Evolutionary conservation across 208 protist species (phyloP), one percentile per base, ranked within the genome.

Genomic region (Angomonas deanei): DNA sequence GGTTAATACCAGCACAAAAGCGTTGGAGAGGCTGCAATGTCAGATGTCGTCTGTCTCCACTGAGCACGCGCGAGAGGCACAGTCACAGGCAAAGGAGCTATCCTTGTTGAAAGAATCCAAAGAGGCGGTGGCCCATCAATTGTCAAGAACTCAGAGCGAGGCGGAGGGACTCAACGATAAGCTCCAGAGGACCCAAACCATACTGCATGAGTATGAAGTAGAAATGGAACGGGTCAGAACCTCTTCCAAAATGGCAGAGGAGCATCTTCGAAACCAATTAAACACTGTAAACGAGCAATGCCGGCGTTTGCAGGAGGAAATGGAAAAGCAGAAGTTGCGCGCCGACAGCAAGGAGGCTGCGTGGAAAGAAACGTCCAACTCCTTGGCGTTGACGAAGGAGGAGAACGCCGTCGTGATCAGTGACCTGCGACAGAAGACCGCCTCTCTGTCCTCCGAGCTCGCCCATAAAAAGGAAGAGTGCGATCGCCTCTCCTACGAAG

Each of bases 401-500:
- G 67, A 82, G 21, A 24, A 60, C 1, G 54, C 68, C 0, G 61
- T 53, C 10, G 39, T 31, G 2, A 53, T 68, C 32, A 64, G 68
- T 15, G 78, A 82, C 5, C 53, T 82, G 15, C 61, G 65, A 21
- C 80, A 91, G 34, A 74, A 68, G 47, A 30, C 76, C 24, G 73
- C 78, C n/a, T 61, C 69, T 32, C 30, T 61, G 6, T 74, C 61
- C 1, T 67, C 72, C 0, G 55, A 74, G 6, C 31, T 48, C 1
- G 60, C 72, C 10, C 47, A 64, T 15, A 38, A 47, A 0, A 74
- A 72, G 21, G 73, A 78, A 1, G 80, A 86, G 26, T 48, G 66
- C 58, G 73, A 80, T 0, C 80, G 76, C 56, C 28, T 86, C 47
- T 50, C 64, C 23, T 72, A 78, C 54, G 73, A 91, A 38, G 55